Conservation (phyloP, 1,139 yeast genomes). For the Candida tunisiensis region DNA sequence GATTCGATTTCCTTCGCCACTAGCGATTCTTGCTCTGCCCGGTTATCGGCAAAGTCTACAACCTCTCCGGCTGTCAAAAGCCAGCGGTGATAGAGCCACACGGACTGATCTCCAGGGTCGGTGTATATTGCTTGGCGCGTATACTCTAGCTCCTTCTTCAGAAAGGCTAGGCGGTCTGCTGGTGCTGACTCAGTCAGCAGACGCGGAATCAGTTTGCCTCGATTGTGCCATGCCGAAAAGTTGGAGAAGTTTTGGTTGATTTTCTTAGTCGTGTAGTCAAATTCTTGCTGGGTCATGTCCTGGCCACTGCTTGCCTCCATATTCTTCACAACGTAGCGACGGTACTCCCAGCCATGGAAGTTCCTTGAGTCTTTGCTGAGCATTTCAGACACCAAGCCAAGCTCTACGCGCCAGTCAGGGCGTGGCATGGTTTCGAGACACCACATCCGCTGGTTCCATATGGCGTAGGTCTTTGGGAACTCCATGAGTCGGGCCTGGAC, state of each 20-base stretch:
- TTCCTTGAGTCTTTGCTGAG: conserved; percentile 64
- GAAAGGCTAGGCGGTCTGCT: conserved; percentile 22
- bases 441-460: conserved; percentile 93
- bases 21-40: conserved; percentile 7
- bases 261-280: conserved; percentile 59
- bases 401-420: conserved; percentile 52
- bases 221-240: conserved; percentile 92
- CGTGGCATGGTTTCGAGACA: conserved; percentile 34
- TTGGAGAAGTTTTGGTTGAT: conserved; percentile 77
- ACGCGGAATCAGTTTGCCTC: conserved; percentile 51
- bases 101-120: conserved; percentile 87
- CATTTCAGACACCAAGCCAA: conserved; percentile 50
- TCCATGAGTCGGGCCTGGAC: conserved; percentile 39
- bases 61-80: conserved; percentile 38
- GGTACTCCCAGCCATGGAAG: conserved; percentile 92
- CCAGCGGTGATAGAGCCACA: conserved; percentile 87
- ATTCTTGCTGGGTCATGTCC: conserved; percentile 26
- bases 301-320: conserved; percentile 23
- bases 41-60: conserved; percentile 9
- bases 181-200: conserved; percentile 19
- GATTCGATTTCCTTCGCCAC: conserved; percentile 15
- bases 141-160: conserved; percentile 45
- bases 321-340: conserved; percentile 49
- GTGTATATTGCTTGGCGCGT: conserved; percentile 77
- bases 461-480: conserved; percentile 88